Evolutionary conservation across 108 stramenopile species (phyloP).

Genomic region (Nannochloropsis oceanica): DNA sequence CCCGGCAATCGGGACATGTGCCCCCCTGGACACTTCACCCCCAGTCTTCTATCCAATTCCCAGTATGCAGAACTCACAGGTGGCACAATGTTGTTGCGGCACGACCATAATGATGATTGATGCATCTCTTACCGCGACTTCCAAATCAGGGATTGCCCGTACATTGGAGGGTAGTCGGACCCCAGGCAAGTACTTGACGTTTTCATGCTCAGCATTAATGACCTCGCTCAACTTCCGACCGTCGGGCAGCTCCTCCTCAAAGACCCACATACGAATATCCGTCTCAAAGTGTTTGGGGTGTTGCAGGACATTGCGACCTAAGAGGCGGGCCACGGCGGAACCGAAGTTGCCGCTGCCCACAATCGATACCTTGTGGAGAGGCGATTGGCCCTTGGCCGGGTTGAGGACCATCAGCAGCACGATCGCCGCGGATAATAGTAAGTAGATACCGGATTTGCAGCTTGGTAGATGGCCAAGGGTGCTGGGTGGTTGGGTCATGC

Average conservation of each 20-base stretch:
- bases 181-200: conserved; percentile 88
- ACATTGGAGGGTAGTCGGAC: conserved; percentile 70
- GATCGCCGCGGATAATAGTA: no score
- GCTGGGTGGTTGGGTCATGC: no score
- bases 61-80: not conserved
- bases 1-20: no score
- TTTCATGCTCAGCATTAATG: conserved; percentile 80
- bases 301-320: conserved; percentile 56
- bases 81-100: conserved; percentile 72
- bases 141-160: conserved; percentile 60
- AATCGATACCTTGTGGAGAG: conserved; percentile 52
- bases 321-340: conserved; percentile 61
- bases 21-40: not conserved
- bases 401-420: no score
- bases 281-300: conserved; percentile 51
- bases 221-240: conserved; percentile 59
- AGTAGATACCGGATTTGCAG: no score
- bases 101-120: conserved; percentile 80
- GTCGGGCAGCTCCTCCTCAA: conserved; percentile 52
- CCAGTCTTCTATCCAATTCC: not conserved
- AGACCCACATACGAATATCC: conserved; percentile 83
- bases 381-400: no score
- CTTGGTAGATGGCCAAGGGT: no score
- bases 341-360: conserved; percentile 90
- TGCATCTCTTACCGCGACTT: conserved; percentile 58